A percentile compares a stretch with the other conserved stretches of the same genome.
Evolutionary conservation across 2,329 filamentous ascomycete species (phyloP).

Genomic region (Fusarium sp.): DNA sequence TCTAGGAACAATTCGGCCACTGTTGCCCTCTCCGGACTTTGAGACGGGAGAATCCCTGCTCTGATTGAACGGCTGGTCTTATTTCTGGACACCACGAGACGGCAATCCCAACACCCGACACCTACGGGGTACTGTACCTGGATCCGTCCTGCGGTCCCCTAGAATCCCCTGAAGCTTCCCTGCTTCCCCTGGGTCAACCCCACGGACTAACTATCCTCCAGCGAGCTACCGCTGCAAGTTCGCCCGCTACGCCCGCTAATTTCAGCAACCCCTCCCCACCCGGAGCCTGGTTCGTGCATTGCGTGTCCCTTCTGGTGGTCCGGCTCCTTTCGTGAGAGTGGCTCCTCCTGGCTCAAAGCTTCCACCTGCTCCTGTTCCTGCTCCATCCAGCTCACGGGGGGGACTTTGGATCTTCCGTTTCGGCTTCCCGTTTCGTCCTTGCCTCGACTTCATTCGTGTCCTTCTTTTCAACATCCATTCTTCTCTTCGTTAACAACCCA

Average conservation of each 20-base stretch:
- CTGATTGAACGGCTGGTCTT: conserved; percentile 17
- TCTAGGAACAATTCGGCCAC: conserved; percentile 13
- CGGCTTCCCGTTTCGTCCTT: conserved; percentile 35
- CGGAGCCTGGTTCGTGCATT: conserved; percentile 39
- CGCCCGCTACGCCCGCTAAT: conserved; percentile 32
- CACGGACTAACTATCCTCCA: conserved; percentile 41
- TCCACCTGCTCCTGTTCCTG: conserved; percentile 12
- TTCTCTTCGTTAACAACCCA: conserved; percentile 13
- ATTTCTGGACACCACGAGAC: conserved; percentile 19
- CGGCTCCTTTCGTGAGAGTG: conserved; percentile 41
- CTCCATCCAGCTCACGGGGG: conserved; percentile 18
- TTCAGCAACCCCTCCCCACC: conserved; percentile 28
- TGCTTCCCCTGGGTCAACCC: conserved; percentile 29
- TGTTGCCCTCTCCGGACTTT: conserved; percentile 9
- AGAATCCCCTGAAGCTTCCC: conserved; percentile 27
- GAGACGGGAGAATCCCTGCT: conserved; percentile 21
- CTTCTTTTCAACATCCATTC: conserved; percentile 23
- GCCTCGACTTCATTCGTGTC: conserved; percentile 26
- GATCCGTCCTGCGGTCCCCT: conserved; percentile 11
- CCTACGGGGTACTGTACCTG: too few species aligned
- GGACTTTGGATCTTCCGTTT: conserved; percentile 44
- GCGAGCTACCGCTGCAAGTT: conserved; percentile 31
- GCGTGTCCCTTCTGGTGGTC: conserved; percentile 37
- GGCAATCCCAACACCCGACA: neutral
- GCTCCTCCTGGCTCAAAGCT: conserved; percentile 20